Conservation (phyloP, 106 monocot genomes). For the Agapanthus africanus region DNA sequence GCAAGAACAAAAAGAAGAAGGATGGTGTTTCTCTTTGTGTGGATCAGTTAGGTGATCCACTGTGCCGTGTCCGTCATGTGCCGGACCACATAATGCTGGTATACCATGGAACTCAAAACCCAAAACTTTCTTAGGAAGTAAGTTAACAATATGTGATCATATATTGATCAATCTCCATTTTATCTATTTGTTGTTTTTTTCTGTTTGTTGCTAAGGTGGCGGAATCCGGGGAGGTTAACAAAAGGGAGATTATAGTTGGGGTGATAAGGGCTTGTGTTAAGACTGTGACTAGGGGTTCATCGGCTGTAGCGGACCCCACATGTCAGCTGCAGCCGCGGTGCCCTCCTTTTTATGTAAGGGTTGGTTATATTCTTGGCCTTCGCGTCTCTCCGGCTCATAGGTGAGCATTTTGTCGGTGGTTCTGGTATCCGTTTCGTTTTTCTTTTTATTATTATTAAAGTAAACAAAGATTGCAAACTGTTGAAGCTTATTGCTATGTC, state of each 20-base stretch:
- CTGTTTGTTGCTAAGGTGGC: conserved; percentile 33
- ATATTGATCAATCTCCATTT: too few species aligned
- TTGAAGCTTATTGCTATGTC: too few species aligned
- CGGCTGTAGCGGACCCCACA: conserved; percentile 8
- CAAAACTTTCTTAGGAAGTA: background rate
- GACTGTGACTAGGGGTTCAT: conserved; percentile 27
- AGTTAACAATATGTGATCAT: background rate
- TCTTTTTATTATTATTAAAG: background rate
- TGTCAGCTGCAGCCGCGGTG: conserved; percentile 2
- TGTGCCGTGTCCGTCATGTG: conserved; percentile 43
- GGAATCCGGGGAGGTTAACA: conserved; percentile 39
- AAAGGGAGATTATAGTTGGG: conserved; percentile 8
- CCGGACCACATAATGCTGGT: conserved; percentile 63
- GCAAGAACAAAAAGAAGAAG: conserved; percentile 21
- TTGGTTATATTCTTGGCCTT: conserved; percentile 65
- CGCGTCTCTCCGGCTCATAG: conserved; percentile 47
- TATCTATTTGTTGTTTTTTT: background rate
- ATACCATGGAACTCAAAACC: background rate
- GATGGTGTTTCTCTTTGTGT: conserved; percentile 23
- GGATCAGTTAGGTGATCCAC: conserved; percentile 50
- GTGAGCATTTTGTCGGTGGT: conserved; percentile 5
- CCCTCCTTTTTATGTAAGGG: conserved; percentile 25
- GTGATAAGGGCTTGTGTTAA: conserved; percentile 10
- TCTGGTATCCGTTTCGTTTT: background rate
- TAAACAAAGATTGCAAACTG: background rate